Evolutionary conservation across 1,284 basidiomycete genomes (phyloP).

Genomic region (Rhodotorula sp.): DNA sequence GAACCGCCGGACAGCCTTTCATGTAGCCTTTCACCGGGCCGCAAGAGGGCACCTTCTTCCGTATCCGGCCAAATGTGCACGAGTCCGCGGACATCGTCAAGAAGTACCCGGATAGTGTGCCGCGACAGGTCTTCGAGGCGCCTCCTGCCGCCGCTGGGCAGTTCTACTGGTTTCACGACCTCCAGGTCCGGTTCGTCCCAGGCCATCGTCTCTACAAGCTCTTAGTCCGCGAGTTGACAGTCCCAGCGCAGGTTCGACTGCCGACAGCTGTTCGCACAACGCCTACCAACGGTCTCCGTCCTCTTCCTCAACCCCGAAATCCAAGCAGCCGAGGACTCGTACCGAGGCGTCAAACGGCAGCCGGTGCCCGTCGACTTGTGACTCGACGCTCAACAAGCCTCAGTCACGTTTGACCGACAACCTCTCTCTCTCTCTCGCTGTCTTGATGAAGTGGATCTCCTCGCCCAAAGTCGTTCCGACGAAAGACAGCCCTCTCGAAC

Average conservation of each 20-base stretch:
- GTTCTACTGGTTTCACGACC: neutral
- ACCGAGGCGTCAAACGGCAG: neutral
- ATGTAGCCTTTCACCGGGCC: neutral
- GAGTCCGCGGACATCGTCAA: too few species aligned
- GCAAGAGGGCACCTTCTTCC: too few species aligned
- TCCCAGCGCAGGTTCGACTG: neutral
- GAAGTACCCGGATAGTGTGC: too few species aligned
- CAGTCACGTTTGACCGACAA: neutral
- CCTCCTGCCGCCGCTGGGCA: too few species aligned
- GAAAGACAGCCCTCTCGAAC: neutral
- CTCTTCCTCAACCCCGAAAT: neutral
- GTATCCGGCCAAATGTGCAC: too few species aligned
- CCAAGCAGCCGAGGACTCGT: too few species aligned
- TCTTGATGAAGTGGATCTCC: neutral
- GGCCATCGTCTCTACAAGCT: too few species aligned
- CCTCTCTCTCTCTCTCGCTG: neutral
- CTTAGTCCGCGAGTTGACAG: too few species aligned
- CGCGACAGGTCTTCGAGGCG: too few species aligned
- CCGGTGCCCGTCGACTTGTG: neutral
- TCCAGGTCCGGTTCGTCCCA: neutral
- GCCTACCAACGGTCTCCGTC: neutral
- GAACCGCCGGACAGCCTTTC: neutral
- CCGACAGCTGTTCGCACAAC: neutral
- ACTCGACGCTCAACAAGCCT: neutral
- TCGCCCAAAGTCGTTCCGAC: neutral